Base-by-base conservation (phyloP, 2,329 filamentous ascomycete genomes). In the Seiridium unicorne region DNA sequence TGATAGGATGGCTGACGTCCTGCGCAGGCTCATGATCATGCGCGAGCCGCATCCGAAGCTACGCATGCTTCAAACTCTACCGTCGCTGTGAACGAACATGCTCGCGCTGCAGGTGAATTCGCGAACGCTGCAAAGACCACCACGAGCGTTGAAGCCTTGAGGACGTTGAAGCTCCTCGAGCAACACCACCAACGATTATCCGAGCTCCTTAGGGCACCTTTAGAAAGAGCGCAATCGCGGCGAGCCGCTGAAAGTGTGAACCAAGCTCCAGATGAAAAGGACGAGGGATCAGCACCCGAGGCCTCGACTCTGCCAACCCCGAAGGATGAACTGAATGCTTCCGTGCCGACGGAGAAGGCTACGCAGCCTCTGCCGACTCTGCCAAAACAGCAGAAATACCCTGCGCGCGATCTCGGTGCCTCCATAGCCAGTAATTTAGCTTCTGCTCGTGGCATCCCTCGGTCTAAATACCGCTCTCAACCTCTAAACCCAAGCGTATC, bases 401-500 rank as follows among this genome's bases (percentile, higher is more conserved):
- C 86, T 73, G 80, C 85, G 34, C 86, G 92, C 60, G 89, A 93
- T 60, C 79, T 89, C 61, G 86, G 89, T 3, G 92, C 92, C 1
- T 96, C 92, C 1, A 96, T 97, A 62, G 92, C 92, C 34, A 96
- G 87, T 75, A 96, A 96, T 69, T 78, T 97, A 48, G 93, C 93
- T 11, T 92, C 92, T 11, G 92, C 92, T 38, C 84, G 93, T 64
- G 93, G 93, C 18, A 96, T 96, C 66, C 49, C 49, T 11, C 82
- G 84, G 31, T 81, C 84, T 59, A 84, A 82, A 62, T 84, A 87
- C 61, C 82, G 88, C 62, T 83, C 87, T 32, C 87, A 89, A 62
- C 89, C 89, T 2, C 83, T 88, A 9, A 89, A 86, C 4, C 89
- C 91, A 0, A 89, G 90, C 59, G 78, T 93, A 26, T 92, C 90